Percentiles rank a stretch among this genome's conserved stretches.
Evolutionary conservation across 2,329 filamentous ascomycete genomes (phyloP).

Genomic region (Grosmannia penicillata): DNA sequence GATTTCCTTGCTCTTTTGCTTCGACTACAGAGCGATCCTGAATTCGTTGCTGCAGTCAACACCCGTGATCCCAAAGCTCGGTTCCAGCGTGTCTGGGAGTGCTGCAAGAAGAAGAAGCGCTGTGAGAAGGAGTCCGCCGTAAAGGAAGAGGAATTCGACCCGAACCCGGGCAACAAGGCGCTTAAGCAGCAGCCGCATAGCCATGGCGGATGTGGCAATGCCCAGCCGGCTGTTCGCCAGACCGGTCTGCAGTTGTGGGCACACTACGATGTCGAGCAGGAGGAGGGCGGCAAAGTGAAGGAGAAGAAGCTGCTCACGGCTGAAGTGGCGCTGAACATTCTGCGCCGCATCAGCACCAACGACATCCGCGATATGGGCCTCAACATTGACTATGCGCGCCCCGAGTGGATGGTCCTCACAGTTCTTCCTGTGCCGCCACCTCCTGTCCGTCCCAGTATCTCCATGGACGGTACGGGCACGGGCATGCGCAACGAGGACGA

Average conservation of each 20-base stretch:
- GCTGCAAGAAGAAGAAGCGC: conserved; percentile 75
- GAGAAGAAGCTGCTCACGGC: conserved; percentile 76
- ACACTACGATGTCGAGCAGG: conserved; percentile 59
- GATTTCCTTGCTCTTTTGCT: conserved; percentile 18
- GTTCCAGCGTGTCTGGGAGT: conserved; percentile 82
- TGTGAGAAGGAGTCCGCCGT: conserved; percentile 65
- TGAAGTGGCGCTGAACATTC: conserved; percentile 70
- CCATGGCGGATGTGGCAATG: conserved; percentile 89
- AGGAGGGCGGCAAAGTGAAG: conserved; percentile 58
- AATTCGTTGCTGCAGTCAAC: conserved; percentile 67
- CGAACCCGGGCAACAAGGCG: conserved; percentile 31
- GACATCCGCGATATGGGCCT: conserved; percentile 80
- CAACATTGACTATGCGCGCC: conserved; percentile 86
- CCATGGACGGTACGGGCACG: conserved; percentile 84
- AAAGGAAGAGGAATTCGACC: conserved; percentile 52
- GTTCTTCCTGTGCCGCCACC: conserved; percentile 91
- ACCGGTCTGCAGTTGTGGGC: conserved; percentile 71
- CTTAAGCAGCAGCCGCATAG: conserved; percentile 34
- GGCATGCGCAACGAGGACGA: conserved; percentile 95
- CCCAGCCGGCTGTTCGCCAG: conserved; percentile 76
- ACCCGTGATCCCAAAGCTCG: conserved; percentile 87
- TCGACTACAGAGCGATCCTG: conserved; percentile 53
- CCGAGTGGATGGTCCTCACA: conserved; percentile 96
- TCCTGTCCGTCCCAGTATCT: conserved; percentile 90
- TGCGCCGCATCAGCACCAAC: conserved; percentile 68